Evolutionary conservation across 371 early-diverging fungal species (phyloP), one percentile per base, ranked within the genome.

Genomic region (Coemansia sp.): DNA sequence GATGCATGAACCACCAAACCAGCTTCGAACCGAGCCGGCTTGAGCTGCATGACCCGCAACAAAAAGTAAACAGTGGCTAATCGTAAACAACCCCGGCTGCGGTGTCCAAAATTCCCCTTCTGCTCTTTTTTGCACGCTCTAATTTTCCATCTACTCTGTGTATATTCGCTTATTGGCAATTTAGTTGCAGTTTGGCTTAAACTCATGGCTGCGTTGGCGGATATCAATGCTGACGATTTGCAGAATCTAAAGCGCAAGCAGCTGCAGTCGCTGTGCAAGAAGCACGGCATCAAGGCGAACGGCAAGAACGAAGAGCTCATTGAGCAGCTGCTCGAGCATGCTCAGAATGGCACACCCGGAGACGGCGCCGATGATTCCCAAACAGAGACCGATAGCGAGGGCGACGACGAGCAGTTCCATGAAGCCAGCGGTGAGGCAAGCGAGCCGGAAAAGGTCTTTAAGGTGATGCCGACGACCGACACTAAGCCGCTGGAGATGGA

Each of bases 241-340:
- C 61, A 56, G 16, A 54, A 34, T 10, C 12, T 75, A 38, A 75
- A 66, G 55, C 71, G 71, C 66, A 66, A 69, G 66, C 66, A 75
- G 40, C 55, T 75, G 10, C 75, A 75, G 53, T 42, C 62, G n/a
- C 62, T 75, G 40, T 75, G 75, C 67, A 75, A 75, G 39, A 75
- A 66, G 55, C 59, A 61, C 39, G 72, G 67, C 3, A 62, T 75
- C 24, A 66, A 65, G 43, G 75, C 75, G n/a, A 75, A 75, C 53
- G 75, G 66, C 46, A 75, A 62, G 52, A 71, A 44, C 54, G 66
- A 65, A 11, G 72, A 75, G 57, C 66, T 75, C 10, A 50, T 75
- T 32, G 67, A 70, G 53, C 59, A 51, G 36, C 39, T 75, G 12
- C 24, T 44, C 4, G 63, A 58, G 11, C 37, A 34, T 16, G 48